Conservation (phyloP, 345 rosid species). For the Euphorbia tirucalli region DNA sequence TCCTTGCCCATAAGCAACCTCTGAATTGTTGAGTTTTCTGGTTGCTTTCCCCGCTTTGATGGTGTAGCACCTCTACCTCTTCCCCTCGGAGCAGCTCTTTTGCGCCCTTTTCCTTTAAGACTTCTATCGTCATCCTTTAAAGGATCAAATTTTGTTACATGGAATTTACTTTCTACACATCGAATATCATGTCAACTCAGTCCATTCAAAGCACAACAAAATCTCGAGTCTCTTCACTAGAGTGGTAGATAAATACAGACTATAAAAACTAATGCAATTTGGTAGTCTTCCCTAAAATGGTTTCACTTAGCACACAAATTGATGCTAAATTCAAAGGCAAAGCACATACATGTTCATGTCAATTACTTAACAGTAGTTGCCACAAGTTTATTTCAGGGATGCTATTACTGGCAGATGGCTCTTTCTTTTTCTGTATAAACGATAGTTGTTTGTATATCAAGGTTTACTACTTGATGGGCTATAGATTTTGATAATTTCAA, state of each 20-base stretch:
- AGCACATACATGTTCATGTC: conserved; percentile 4
- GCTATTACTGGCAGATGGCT: not conserved
- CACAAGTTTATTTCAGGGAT: not conserved
- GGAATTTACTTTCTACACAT: not conserved
- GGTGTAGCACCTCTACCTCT: conserved; percentile 62
- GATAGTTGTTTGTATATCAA: not conserved
- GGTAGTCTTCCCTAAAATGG: not conserved
- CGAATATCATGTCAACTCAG: conserved; percentile 8
- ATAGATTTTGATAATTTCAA: not conserved
- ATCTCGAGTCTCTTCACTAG: not conserved
- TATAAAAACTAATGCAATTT: not conserved
- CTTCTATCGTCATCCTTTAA: conserved; percentile 53
- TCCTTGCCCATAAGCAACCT: conserved; percentile 58
- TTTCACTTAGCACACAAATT: no score
- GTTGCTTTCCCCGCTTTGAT: conserved; percentile 75
- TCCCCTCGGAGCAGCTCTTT: conserved; percentile 72
- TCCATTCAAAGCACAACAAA: not conserved
- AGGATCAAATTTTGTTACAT: conserved; percentile 11
- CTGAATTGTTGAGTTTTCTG: conserved; percentile 57
- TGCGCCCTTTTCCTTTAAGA: conserved; percentile 52
- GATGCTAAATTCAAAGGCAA: not conserved
- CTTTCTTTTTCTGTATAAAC: not conserved
- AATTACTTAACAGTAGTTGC: not conserved
- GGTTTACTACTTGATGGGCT: conserved; percentile 1
- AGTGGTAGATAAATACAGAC: not conserved